A percentile compares a stretch with the other conserved stretches of the same genome.
phyloP scores from a whole-genome alignment of 1,284 basidiomycete genomes.

The Cutaneotrichosporon mucoides region DNA sequence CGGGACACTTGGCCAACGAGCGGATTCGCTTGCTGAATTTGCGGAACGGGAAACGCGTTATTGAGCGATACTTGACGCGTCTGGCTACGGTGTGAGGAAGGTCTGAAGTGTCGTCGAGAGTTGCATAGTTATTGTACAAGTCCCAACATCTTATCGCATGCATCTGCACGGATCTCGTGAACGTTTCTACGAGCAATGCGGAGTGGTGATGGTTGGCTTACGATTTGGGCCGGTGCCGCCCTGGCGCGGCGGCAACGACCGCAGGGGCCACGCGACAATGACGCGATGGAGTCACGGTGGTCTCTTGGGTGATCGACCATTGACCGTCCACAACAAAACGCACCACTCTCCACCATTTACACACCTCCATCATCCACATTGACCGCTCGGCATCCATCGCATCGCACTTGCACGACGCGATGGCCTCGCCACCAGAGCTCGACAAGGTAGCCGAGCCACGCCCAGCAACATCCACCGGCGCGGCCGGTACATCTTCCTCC shows the following conservation, averaged over 20 bases:
- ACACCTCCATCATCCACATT: no score
- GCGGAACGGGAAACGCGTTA: slow-evolving; percentile 46
- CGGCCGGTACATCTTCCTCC: not conserved
- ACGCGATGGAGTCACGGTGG: not conserved
- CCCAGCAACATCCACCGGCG: not conserved
- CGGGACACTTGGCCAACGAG: slow-evolving; percentile 51
- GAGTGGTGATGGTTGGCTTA: no score
- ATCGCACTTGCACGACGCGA: not conserved
- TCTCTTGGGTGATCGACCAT: not conserved
- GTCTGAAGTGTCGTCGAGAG: no score
- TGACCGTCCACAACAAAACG: not conserved
- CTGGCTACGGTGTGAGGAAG: slow-evolving; percentile 24
- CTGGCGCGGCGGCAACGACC: no score
- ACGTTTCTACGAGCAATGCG: no score
- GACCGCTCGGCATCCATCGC: no score
- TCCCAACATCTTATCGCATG: no score
- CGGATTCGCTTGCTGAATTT: slow-evolving; percentile 50
- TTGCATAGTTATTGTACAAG: no score
- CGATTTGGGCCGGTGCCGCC: no score
- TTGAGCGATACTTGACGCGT: slow-evolving; percentile 42
- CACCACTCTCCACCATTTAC: not conserved
- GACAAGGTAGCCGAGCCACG: not conserved
- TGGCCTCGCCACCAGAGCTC: not conserved
- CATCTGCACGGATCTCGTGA: no score
- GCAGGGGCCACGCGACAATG: not conserved